Percentiles rank a stretch among this genome's conserved stretches.
phyloP scores from a whole-genome alignment of 2,329 filamentous ascomycete genomes.

The Leptographium lundbergii region DNA sequence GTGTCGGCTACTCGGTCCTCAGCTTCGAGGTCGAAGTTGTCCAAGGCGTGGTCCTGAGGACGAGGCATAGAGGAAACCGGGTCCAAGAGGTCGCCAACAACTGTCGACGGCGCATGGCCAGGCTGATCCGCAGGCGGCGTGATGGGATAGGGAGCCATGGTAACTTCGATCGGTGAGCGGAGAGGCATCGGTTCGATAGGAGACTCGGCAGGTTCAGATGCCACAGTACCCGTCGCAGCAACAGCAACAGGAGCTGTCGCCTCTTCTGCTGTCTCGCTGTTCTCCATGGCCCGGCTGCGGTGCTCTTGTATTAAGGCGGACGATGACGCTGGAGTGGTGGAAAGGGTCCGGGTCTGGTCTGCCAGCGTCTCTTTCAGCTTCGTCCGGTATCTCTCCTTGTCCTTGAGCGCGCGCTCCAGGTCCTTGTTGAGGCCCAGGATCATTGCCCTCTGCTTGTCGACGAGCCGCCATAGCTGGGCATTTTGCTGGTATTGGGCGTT shows the following conservation, averaged over 20 bases:
- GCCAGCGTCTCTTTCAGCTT: constrained; percentile 68
- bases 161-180: constrained; percentile 40
- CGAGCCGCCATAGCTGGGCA: constrained; percentile 81
- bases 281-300: neutral
- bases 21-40: constrained; percentile 42
- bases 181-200: constrained; percentile 1
- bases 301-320: neutral
- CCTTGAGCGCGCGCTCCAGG: constrained; percentile 77
- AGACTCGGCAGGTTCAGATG: neutral
- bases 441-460: constrained; percentile 93
- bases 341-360: neutral
- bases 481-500: constrained; percentile 82
- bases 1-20: constrained; percentile 35
- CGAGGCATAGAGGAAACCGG: constrained; percentile 48
- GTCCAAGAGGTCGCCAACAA: constrained; percentile 38
- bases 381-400: constrained; percentile 87
- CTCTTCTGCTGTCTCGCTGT: neutral
- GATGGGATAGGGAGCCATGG: constrained; percentile 50
- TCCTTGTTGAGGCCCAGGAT: constrained; percentile 91
- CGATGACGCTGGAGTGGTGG: neutral
- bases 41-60: constrained; percentile 44
- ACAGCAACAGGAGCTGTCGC: neutral
- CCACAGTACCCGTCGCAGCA: no score
- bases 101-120: constrained; percentile 24
- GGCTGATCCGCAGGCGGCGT: constrained; percentile 46